phyloP scores from a whole-genome alignment of 164 flowering plant species.

The Aristolochia californica region DNA sequence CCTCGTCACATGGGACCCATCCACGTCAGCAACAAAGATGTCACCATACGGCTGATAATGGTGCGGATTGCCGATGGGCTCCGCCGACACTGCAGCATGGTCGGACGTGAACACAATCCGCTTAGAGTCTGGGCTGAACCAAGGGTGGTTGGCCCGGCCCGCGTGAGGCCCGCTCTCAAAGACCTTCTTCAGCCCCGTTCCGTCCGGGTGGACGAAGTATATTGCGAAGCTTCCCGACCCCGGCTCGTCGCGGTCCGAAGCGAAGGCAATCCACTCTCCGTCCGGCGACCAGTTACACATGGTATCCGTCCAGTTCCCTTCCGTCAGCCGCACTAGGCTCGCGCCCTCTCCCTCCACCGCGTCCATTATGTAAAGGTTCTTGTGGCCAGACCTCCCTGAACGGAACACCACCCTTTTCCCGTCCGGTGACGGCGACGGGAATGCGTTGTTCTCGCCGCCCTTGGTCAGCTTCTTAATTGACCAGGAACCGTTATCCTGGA shows the following conservation, averaged over 20 bases:
- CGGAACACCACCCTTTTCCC: conserved; percentile 79
- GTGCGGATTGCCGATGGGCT: conserved; percentile 76
- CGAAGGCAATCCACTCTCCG: conserved; percentile 83
- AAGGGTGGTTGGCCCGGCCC: conserved; percentile 75
- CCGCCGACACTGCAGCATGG: conserved; percentile 72
- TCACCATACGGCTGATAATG: conserved; percentile 90
- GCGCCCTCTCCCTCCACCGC: conserved; percentile 59
- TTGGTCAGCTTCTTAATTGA: conserved; percentile 34
- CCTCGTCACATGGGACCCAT: conserved; percentile 52
- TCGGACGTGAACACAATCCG: conserved; percentile 60
- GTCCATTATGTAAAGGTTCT: conserved; percentile 84
- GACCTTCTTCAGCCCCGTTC: conserved; percentile 59
- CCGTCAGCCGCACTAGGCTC: conserved; percentile 46
- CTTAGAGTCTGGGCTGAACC: conserved; percentile 72
- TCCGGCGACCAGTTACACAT: conserved; percentile 92
- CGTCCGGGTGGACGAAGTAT: conserved; percentile 65
- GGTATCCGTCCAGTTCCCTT: conserved; percentile 89
- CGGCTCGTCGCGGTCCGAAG: conserved; percentile 65
- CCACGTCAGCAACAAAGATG: conserved; percentile 43
- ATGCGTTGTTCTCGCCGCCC: conserved; percentile 76
- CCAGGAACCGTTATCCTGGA: conserved; percentile 21
- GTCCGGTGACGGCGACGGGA: conserved; percentile 82
- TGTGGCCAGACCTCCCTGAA: conserved; percentile 72
- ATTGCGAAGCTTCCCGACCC: conserved; percentile 61
- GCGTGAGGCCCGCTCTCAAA: conserved; percentile 51